Base-by-base conservation (phyloP, 2,329 filamentous ascomycete genomes). In the Trichophyton rubrum region DNA sequence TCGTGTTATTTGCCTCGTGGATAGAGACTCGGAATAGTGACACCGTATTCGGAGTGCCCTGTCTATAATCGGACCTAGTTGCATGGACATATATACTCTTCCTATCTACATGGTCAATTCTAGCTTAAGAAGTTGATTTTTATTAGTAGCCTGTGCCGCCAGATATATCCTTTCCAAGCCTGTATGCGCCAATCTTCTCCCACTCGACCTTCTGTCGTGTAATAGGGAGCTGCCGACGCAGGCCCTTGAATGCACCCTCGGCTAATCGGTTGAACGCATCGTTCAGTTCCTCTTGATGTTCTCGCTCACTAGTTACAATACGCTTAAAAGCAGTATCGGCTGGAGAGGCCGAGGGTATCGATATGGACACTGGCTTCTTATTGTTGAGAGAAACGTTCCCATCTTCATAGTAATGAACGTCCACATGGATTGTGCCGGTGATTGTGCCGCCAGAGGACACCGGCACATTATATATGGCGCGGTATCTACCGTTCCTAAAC, bases 351-450 rank as follows among this genome's bases (percentile, higher is more conserved):
- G 82, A 85, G 0, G 84, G 74, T n/a, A 88, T 73, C 7, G 82
- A 82, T 2, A 82, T 73, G 0, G 79, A 79, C 11, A 92, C 73
- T 9, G 87, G 79, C 77, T 96, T 96, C 69, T 83, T 86, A n/a
- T 93, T 96, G 64, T 92, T 81, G 62, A 99, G 82, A 1, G 93
- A 87, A 61, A 99, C 93, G 71, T 99, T 99, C 64, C 93, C 93
- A 72, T 99, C 95, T 77, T 99, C 93, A 78, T 99, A 99, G 81
- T 99, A 99, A 80, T 99, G 93, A 58, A 99, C 92, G 67, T 97
- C 91, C 59, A 96, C 89, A 73, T 92, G 90, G 74, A 97, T 85
- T 62, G 81, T 85, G 68, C 93, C 93, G 41, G 85, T 84, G 49
- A 97, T 78, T 56, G 79, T 79, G 65, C 72, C 66, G 3, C 70